phyloP scores from a whole-genome alignment of 371 early-diverging fungal species.

The Mucor saturninus region DNA sequence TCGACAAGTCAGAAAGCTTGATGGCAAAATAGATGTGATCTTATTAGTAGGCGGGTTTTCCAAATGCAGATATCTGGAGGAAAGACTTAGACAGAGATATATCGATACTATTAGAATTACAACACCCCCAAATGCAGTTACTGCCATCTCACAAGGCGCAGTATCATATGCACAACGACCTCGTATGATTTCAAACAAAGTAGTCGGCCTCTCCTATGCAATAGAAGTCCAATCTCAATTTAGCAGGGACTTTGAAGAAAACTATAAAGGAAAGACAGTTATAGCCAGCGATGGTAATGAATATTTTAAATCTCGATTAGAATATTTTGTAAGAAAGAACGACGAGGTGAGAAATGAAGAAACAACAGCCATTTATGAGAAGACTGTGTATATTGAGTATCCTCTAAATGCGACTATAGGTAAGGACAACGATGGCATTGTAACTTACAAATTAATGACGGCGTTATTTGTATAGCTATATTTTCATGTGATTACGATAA shows the following conservation, averaged over 20 bases:
- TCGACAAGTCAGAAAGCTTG: conserved; percentile 32
- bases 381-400: not conserved
- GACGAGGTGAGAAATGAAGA: not conserved
- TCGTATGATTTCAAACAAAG: conserved; percentile 19
- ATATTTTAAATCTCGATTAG: not conserved
- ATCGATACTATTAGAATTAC: not conserved
- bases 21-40: not conserved
- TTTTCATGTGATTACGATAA: not conserved
- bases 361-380: not conserved
- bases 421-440: not conserved
- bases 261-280: not conserved
- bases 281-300: not conserved
- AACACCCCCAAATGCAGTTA: conserved; percentile 32
- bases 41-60: conserved; percentile 17
- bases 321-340: conserved; percentile 2
- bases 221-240: not conserved
- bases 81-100: conserved; percentile 19
- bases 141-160: conserved; percentile 34
- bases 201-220: conserved; percentile 29
- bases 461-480: not conserved
- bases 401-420: not conserved
- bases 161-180: conserved; percentile 45
- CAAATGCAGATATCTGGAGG: conserved; percentile 13
- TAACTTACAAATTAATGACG: not conserved
- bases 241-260: not conserved